Evolutionary conservation across 257 asterid genomes (phyloP), one percentile per base, ranked within the genome.

Genomic region (Nicotiana attenuata): DNA sequence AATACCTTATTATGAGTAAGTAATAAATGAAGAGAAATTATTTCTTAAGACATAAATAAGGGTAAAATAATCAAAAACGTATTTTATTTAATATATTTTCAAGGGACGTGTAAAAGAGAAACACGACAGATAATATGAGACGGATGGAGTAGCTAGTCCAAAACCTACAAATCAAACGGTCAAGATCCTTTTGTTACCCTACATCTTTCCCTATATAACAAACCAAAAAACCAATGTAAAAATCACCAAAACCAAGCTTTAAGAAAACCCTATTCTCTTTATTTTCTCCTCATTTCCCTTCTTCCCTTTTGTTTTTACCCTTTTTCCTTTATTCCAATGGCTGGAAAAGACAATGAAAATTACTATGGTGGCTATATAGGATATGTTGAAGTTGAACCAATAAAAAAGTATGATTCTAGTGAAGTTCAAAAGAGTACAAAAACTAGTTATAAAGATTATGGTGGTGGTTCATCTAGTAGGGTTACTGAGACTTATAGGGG

Each of bases 401-500:
- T 0, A 5, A 41, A 50, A 69, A 9, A 3, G 29, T 67, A 67
- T 24, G 35, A 69, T 3, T 41, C 82, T 3, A 65, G 53, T 47
- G 82, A 78, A 76, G 7, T 10, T 19, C 59, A 83, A n/a, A 83
- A 11, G 55, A 65, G 78, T 47, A n/a, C 78, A 0, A 86, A 81
- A 59, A 45, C 85, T 3, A 22, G 59, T 56, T 41, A 29, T 55
- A 83, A 76, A 15, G 29, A 77, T 66, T 5, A 20, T 31, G 80
- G 76, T 31, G 82, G 83, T 3, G 88, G 81, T 5, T 35, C 67
- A 5, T 64, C 86, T 0, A 60, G 60, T 1, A 64, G 76, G 80
- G 59, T 53, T n/a, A 35, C 80, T 0, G 6, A 82, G 78, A 79
- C 57, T n/a, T 5, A 35, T 1, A 82, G 82, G 75, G 64, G 77